Base-by-base conservation (phyloP, 2,329 filamentous ascomycete genomes). In the Fusarium foetens region DNA sequence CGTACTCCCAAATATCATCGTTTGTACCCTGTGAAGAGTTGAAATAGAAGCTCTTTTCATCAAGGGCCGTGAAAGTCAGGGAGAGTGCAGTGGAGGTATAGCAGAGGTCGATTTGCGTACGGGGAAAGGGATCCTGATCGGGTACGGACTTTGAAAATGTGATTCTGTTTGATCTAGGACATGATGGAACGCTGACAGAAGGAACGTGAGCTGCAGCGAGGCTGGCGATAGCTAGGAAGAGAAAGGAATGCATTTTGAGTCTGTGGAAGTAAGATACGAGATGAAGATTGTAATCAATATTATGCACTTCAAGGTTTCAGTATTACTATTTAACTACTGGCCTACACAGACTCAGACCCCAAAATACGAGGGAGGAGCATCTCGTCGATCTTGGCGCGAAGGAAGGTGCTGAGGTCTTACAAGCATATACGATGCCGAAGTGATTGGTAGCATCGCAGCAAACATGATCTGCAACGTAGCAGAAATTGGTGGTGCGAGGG, bases 21-120 rank as follows among this genome's bases (percentile, higher is more conserved):
- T 87, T 87, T 46, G 81, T 86, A 58, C 75, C 80, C 49, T 84
- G 81, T 31, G 71, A 79, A 23, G 76, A 73, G 74, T 86, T 82
- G 78, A 81, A 87, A 79, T 81, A 86, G 72, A 84, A 87, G 75
- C 82, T 81, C 43, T 79, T 82, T 78, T 87, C 85, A 45, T 85
- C 79, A 57, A 80, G 75, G 8, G 85, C 85, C 5, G 79, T 85
- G 68, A 87, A 86, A 7, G 77, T 81, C 55, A 86, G 74, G 33
- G 80, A 74, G 45, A 87, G 79, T 19, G 80, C 72, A 13, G 71
- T 80, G 33, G 81, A 74, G 17, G 82, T 82, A 76, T 86, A 87
- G 77, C 85, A 87, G 14, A 87, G 79, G 60, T 83, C 82, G 53
- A 86, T 83, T 45, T 84, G 73, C 0, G 85, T 87, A 48, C 73